phyloP scores from a whole-genome alignment of 1,284 basidiomycete genomes.

The Boletus hoseneyae region DNA sequence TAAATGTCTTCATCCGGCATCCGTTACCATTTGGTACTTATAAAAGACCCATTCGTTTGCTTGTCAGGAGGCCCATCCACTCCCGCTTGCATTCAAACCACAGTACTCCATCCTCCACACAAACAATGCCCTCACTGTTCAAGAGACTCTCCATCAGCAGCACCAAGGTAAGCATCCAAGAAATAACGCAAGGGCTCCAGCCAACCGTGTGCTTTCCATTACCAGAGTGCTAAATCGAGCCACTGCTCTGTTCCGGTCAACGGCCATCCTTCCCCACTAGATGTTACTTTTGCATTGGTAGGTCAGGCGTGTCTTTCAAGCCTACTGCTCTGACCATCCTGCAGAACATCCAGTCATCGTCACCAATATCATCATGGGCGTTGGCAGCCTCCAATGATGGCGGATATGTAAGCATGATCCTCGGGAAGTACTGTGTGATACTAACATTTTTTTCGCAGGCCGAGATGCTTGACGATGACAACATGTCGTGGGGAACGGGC shows the following conservation, averaged over 20 bases:
- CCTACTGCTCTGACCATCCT: not conserved
- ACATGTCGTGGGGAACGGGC: slow-evolving; percentile 25
- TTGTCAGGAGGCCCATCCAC: not conserved
- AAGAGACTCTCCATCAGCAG: slow-evolving; percentile 24
- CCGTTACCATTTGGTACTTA: slow-evolving; percentile 7
- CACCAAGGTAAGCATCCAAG: slow-evolving; percentile 15
- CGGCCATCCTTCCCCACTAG: slow-evolving; percentile 17
- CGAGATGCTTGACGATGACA: slow-evolving; percentile 30
- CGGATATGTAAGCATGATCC: slow-evolving; percentile 18
- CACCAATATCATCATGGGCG: slow-evolving; percentile 8
- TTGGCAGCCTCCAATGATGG: not conserved
- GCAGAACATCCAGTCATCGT: slow-evolving; percentile 13
- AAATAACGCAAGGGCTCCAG: too few species aligned
- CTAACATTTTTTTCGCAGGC: slow-evolving; percentile 12
- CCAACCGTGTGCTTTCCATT: not conserved
- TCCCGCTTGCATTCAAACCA: not conserved
- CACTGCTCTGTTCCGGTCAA: slow-evolving; percentile 10
- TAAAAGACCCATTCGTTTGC: slow-evolving; percentile 17
- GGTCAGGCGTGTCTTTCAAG: slow-evolving; percentile 1
- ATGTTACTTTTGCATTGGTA: slow-evolving; percentile 23
- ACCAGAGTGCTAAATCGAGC: slow-evolving; percentile 21
- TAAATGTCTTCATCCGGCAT: slow-evolving; percentile 1
- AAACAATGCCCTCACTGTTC: slow-evolving; percentile 22
- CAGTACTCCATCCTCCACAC: not conserved
- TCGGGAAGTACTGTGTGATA: not conserved